Percentiles rank a stretch among this genome's conserved stretches.
Conservation (phyloP, 371 early-diverging fungal species). For the Actinomortierella wolfii region DNA sequence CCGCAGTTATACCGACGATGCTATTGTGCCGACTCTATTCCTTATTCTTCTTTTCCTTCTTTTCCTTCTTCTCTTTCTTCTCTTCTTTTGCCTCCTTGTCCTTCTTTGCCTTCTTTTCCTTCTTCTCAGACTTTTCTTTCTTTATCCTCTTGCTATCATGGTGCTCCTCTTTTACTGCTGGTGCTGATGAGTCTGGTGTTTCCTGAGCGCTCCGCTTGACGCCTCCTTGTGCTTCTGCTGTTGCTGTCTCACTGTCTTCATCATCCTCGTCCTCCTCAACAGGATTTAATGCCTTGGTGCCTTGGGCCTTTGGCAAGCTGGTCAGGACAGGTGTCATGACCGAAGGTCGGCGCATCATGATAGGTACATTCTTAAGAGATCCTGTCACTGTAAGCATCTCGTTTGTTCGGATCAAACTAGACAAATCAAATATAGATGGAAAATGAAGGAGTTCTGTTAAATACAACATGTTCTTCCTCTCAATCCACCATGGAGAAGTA, state of each 20-base stretch:
- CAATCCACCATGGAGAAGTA: too few relatives aligned
- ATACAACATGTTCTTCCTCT: background rate
- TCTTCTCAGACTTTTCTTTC: constrained; percentile 48
- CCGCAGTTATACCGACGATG: background rate
- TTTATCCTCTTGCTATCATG: constrained; percentile 43
- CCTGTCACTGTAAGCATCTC: constrained; percentile 79
- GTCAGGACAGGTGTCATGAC: constrained; percentile 25
- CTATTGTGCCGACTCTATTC: constrained; percentile 6
- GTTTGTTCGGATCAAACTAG: constrained; percentile 73
- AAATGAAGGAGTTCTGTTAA: background rate
- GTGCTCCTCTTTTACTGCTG: constrained; percentile 7
- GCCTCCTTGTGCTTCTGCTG: constrained; percentile 6
- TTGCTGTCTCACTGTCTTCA: background rate
- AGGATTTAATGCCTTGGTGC: constrained; percentile 33
- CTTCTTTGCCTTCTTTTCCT: constrained; percentile 16
- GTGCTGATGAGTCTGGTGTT: background rate
- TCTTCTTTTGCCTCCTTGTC: constrained; percentile 10
- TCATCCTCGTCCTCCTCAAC: constrained; percentile 29
- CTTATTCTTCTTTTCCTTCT: constrained; percentile 24
- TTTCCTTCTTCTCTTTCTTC: constrained; percentile 20
- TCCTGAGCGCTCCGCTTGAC: too few relatives aligned
- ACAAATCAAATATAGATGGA: too few relatives aligned
- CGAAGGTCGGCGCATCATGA: constrained; percentile 34
- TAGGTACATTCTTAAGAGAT: constrained; percentile 54
- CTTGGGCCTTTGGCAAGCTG: constrained; percentile 19